A percentile compares a stretch with the other conserved stretches of the same genome.
Conservation (phyloP, 345 rosid species). For the Hevea brasiliensis region DNA sequence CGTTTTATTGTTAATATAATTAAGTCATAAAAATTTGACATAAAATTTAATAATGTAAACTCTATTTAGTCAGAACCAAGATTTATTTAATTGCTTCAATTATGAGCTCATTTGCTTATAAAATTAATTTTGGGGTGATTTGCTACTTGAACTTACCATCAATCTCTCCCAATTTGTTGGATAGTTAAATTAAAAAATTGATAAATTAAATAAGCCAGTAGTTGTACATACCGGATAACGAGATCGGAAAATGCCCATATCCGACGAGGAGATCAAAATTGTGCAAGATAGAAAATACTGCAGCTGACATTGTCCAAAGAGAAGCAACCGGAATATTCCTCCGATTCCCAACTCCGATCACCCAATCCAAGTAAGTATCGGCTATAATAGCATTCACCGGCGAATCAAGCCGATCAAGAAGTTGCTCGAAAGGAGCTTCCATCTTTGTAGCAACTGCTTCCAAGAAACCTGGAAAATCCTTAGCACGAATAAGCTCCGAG, state of each 20-base stretch:
- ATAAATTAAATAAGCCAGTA: too few species aligned
- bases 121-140: too few species aligned
- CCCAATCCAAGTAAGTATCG: slow-evolving; percentile 24
- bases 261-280: slow-evolving; percentile 18
- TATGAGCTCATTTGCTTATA: too few species aligned
- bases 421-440: slow-evolving; percentile 23
- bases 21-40: too few species aligned
- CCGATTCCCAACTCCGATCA: slow-evolving; percentile 10
- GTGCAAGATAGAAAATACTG: slow-evolving; percentile 17
- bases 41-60: too few species aligned
- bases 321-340: slow-evolving; percentile 29
- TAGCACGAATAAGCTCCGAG: too few species aligned
- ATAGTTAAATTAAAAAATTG: too few species aligned
- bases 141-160: too few species aligned
- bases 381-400: slow-evolving; percentile 9
- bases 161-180: too few species aligned
- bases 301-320: slow-evolving; percentile 26
- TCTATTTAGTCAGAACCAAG: too few species aligned
- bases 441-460: slow-evolving; percentile 20
- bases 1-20: too few species aligned
- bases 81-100: too few species aligned
- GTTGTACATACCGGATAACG: slow-evolving; percentile 7
- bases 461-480: slow-evolving; percentile 14
- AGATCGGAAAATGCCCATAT: slow-evolving; percentile 17
- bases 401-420: slow-evolving; percentile 15